Percentiles rank a stretch among this genome's conserved stretches.
These are phyloP conservation scores for Globisporangium barbulae DNA, from an alignment of 352 stramenopile species.

Conservation along the genomic window DNA sequence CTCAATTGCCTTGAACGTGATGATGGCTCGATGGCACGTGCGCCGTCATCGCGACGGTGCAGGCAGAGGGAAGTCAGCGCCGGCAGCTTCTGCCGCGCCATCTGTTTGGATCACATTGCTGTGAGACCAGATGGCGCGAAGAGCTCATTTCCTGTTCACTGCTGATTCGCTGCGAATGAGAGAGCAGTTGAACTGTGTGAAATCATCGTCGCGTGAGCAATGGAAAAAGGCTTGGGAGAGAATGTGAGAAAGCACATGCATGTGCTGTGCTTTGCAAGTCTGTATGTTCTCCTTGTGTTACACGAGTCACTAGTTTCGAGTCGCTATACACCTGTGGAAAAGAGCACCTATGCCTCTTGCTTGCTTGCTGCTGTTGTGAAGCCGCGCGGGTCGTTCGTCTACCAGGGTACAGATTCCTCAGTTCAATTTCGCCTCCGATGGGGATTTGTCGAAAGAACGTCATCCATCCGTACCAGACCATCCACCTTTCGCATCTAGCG, in stretches of 20 bases:
- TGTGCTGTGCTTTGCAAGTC: too few relatives aligned
- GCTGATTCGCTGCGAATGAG: too few relatives aligned
- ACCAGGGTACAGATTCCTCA: constrained; percentile 38
- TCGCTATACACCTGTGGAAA: too few relatives aligned
- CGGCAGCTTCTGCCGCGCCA: not conserved
- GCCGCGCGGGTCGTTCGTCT: constrained; percentile 14
- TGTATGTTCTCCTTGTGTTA: not conserved
- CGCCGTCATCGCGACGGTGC: not conserved
- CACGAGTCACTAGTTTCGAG: not conserved
- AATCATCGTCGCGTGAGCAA: too few relatives aligned
- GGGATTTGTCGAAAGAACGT: constrained; percentile 80
- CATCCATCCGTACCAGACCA: constrained; percentile 47
- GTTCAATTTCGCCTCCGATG: constrained; percentile 67
- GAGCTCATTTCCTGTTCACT: too few relatives aligned
- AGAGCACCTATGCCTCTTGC: not conserved
- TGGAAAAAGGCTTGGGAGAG: too few relatives aligned
- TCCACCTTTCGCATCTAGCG: constrained; percentile 11
- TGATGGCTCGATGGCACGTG: not conserved
- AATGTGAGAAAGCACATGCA: too few relatives aligned
- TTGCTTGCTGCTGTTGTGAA: constrained; percentile 13
- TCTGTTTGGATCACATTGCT: not conserved
- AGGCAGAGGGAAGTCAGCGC: not conserved
- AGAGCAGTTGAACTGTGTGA: too few relatives aligned
- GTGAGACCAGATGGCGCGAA: not conserved
- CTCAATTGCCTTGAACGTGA: constrained; percentile 1